Conservation (phyloP, 108 stramenopile genomes). For the Cyclotella atomus region DNA sequence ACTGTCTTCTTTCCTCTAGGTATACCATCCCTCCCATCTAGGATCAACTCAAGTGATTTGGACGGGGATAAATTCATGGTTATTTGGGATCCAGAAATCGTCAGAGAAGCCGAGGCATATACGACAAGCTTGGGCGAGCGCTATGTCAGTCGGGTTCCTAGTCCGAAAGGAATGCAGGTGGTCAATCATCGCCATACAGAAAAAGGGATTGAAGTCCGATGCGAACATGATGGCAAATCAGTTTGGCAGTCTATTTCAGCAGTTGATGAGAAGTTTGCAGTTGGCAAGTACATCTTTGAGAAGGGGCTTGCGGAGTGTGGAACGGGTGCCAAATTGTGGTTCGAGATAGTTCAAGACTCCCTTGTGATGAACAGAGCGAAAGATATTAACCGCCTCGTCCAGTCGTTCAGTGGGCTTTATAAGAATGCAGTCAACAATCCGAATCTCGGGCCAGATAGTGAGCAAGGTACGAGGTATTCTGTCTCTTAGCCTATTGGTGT, state of each 20-base stretch:
- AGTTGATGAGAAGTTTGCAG: slow-evolving; percentile 7
- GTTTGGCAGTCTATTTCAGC: slow-evolving; percentile 2
- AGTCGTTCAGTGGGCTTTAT: background rate
- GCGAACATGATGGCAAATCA: slow-evolving; percentile 1
- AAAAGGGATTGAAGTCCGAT: background rate
- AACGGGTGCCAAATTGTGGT: slow-evolving; percentile 4
- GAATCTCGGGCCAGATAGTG: no score
- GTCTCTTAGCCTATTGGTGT: no score
- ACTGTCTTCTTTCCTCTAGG: slow-evolving; percentile 31
- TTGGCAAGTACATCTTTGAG: slow-evolving; percentile 14
- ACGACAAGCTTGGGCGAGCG: background rate
- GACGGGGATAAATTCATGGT: slow-evolving; percentile 51
- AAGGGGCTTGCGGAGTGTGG: slow-evolving; percentile 13
- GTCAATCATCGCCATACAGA: background rate
- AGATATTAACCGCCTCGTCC: slow-evolving; percentile 8
- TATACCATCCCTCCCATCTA: slow-evolving; percentile 21
- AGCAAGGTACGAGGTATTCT: no score
- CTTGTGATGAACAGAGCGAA: slow-evolving; percentile 5
- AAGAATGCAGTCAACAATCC: slow-evolving; percentile 4
- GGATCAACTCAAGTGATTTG: slow-evolving; percentile 45
- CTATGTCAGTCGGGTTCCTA: background rate
- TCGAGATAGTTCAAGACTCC: slow-evolving; percentile 10
- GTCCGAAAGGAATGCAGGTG: background rate
- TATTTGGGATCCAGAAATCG: slow-evolving; percentile 37
- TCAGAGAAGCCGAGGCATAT: background rate